Evolutionary conservation across 768 basidiomycete genomes (phyloP).

Genomic region (Amylocystis lapponica): DNA sequence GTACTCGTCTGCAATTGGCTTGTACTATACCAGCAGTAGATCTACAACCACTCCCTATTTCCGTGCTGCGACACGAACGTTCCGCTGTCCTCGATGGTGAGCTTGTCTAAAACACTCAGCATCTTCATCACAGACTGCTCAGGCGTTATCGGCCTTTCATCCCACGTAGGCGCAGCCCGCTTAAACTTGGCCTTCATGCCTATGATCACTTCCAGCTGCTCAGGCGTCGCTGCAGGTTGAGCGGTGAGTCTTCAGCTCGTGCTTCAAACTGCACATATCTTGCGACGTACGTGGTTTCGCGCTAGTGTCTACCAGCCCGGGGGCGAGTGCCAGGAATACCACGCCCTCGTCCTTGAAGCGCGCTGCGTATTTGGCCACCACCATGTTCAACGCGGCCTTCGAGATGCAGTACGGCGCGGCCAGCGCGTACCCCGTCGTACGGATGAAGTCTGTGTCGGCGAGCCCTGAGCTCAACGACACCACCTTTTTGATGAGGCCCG

Average conservation of each 20-base stretch:
- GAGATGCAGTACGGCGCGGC: conserved; percentile 28
- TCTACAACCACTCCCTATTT: too few species aligned
- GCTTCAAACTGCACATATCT: too few species aligned
- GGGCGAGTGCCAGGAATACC: conserved; percentile 31
- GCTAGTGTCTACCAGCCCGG: conserved; percentile 33
- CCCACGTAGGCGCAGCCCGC: conserved; percentile 11
- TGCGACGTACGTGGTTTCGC: conserved; percentile 12
- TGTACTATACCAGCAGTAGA: too few species aligned
- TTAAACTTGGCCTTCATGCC: conserved; percentile 26
- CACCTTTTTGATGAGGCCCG: conserved; percentile 28
- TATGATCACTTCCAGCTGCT: too few species aligned
- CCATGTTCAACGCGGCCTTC: conserved; percentile 35
- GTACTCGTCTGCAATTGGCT: too few species aligned
- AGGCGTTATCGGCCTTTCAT: conserved; percentile 4
- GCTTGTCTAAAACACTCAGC: conserved; percentile 4
- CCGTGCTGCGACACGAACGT: too few species aligned
- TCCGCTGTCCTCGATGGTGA: conserved; percentile 11
- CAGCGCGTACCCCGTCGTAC: conserved; percentile 5
- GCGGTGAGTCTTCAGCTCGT: conserved; percentile 29
- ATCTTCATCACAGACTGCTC: conserved; percentile 10
- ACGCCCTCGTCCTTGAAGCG: conserved; percentile 29
- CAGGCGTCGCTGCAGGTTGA: too few species aligned
- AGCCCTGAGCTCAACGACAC: conserved; percentile 26
- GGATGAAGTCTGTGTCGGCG: conserved; percentile 22
- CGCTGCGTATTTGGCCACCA: conserved; percentile 35